Evolutionary conservation across 345 rosid species (phyloP), one percentile per base, ranked within the genome.

Genomic region (Aethionema arabicum): DNA sequence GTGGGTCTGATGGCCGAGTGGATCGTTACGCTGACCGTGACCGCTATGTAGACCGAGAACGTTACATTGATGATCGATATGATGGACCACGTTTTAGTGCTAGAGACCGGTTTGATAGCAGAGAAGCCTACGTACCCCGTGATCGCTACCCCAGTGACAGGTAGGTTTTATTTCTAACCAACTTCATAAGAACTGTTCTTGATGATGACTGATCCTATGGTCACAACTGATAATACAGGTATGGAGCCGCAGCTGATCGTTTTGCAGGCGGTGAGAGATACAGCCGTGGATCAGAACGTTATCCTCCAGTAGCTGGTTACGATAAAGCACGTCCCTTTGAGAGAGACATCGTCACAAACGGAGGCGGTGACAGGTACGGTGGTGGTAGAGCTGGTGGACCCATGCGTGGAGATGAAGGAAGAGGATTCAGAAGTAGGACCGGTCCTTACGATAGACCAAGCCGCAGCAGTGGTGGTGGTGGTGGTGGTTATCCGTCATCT

Each of bases 11-110:
- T 70, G 78, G 77, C 16, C 90, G 85, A 46, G 92, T 77, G 11
- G 92, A 87, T 72, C 87, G 90, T 47, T 80, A 84, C 56, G 83
- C 83, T 16, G 93, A 68, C 51, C 77, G 77, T 27, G 77, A 74
- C 37, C 77, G 77, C 7, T 68, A 67, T 59, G 63, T 79, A 7
- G 95, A 84, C 50, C 96, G 95, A 15, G 99, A 90, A 49, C 87
- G 93, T n/a, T 88, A 59, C 65, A 8, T 88, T n/a, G 99, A 90
- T 60, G 92, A 90, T 59, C 95, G 96, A 12, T 90, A 90, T 68
- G 97, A 88, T 59, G 86, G 86, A 37, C 50, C 91, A 32, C 92
- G 96, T 7, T 84, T 71, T 76, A 87, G 92, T 59, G 96, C 77
- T 40, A 83, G 95, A 76, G 95, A 86, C 65, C 90, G 91, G 58